Conservation (phyloP, 1,284 basidiomycete genomes). For the Apiotrichum mycotoxinovorans region DNA sequence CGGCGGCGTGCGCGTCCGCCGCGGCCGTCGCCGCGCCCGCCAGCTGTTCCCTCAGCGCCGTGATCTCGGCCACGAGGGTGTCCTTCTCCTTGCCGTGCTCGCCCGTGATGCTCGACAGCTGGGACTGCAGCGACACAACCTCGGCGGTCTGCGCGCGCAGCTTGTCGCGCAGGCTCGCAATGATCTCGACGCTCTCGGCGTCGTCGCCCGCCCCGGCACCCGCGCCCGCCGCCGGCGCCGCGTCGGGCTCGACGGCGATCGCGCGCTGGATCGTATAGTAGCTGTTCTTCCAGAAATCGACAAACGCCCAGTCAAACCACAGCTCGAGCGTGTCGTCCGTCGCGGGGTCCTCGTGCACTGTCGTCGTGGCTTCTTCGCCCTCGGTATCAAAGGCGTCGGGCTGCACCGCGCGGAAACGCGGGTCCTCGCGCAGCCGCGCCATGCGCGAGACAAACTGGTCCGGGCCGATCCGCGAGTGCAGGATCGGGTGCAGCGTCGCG, state of each 20-base stretch:
- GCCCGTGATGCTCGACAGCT: slow-evolving; percentile 32
- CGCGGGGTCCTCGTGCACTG: slow-evolving; percentile 41
- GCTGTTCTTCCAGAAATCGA: slow-evolving; percentile 99
- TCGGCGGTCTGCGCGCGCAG: slow-evolving; percentile 75
- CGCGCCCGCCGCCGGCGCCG: slow-evolving; percentile 45
- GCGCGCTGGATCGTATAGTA: slow-evolving; percentile 63
- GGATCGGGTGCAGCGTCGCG: slow-evolving; percentile 77
- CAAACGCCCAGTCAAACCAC: slow-evolving; percentile 97
- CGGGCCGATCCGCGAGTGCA: slow-evolving; percentile 72
- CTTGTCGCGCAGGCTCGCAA: slow-evolving; percentile 73
- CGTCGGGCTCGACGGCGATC: slow-evolving; percentile 55
- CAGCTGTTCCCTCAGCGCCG: slow-evolving; percentile 43
- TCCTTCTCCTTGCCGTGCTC: slow-evolving; percentile 51
- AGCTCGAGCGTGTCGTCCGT: slow-evolving; percentile 71
- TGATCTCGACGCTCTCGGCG: slow-evolving; percentile 71
- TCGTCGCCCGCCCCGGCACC: slow-evolving; percentile 58
- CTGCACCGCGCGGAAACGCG: slow-evolving; percentile 80
- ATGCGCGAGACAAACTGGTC: slow-evolving; percentile 87
- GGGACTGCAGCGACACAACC: slow-evolving; percentile 47
- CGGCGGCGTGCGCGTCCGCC: slow-evolving; percentile 14
- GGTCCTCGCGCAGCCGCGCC: slow-evolving; percentile 80
- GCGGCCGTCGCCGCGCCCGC: slow-evolving; percentile 20
- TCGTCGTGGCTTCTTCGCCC: slow-evolving; percentile 22
- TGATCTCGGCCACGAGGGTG: slow-evolving; percentile 52
- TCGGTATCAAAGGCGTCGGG: slow-evolving; percentile 63